Conservation (phyloP, 2,329 filamentous ascomycete genomes). For the Pestalotiopsis sp. region DNA sequence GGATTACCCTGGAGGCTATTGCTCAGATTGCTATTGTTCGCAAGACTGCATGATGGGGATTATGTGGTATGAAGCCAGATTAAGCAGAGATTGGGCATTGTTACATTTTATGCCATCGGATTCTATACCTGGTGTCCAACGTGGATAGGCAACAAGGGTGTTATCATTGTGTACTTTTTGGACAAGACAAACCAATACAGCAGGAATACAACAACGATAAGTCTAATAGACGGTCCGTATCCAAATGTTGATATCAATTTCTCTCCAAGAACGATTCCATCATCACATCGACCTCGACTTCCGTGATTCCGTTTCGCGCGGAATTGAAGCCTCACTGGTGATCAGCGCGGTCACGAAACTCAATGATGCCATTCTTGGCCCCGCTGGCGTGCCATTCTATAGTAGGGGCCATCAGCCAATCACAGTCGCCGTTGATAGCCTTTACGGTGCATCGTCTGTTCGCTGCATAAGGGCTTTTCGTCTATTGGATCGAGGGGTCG, state of each 20-base stretch:
- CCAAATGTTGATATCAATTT: not conserved
- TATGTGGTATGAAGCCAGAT: too few relatives aligned
- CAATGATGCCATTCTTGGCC: not conserved
- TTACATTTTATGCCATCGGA: too few relatives aligned
- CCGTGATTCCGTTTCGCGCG: not conserved
- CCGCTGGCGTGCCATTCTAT: not conserved
- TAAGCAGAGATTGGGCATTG: too few relatives aligned
- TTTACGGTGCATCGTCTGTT: not conserved
- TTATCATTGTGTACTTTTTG: too few relatives aligned
- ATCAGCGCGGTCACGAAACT: not conserved
- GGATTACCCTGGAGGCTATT: slow-evolving; percentile 14
- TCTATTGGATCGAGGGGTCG: not conserved
- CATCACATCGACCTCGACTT: not conserved
- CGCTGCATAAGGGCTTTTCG: not conserved
- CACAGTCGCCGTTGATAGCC: not conserved
- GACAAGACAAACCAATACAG: too few relatives aligned
- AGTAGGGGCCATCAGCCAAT: not conserved
- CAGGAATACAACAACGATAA: too few relatives aligned
- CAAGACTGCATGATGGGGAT: not conserved
- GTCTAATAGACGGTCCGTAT: too few relatives aligned
- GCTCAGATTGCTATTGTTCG: slow-evolving; percentile 16
- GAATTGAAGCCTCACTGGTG: not conserved
- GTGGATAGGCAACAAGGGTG: too few relatives aligned
- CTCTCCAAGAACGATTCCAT: not conserved
- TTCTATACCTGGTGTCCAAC: too few relatives aligned